These are phyloP conservation scores for Ophiostoma sp. DNA, from an alignment of 2,329 filamentous ascomycete genomes.

Conservation along the genomic window DNA sequence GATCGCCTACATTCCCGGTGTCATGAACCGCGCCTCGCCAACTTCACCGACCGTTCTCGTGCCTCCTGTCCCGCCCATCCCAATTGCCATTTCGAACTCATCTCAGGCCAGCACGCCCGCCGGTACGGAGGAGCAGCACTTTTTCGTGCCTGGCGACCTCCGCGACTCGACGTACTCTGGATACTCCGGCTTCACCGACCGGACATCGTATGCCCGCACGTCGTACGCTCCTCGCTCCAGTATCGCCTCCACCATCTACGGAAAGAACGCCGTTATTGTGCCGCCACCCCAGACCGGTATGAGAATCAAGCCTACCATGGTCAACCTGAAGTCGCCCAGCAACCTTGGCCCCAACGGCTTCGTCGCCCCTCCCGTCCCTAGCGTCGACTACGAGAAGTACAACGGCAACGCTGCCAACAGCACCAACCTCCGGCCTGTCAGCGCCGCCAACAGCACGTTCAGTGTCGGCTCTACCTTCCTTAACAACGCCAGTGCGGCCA, in stretches of 20 bases:
- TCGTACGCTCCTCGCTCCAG: slow-evolving; percentile 65
- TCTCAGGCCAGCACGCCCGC: slow-evolving; percentile 58
- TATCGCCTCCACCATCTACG: slow-evolving; percentile 91
- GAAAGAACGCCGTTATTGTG: slow-evolving; percentile 82
- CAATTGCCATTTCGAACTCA: slow-evolving; percentile 53
- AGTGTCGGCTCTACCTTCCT: slow-evolving; percentile 69
- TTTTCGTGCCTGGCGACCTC: slow-evolving; percentile 88
- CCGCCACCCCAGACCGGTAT: slow-evolving; percentile 83
- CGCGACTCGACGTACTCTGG: slow-evolving; percentile 89
- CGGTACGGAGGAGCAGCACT: slow-evolving; percentile 75
- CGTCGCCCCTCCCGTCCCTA: slow-evolving; percentile 68
- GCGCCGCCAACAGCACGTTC: slow-evolving; percentile 57
- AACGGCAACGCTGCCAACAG: slow-evolving; percentile 32
- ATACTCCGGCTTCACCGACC: slow-evolving; percentile 63
- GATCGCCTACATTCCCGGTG: slow-evolving; percentile 97
- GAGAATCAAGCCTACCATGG: slow-evolving; percentile 84
- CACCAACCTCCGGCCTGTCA: slow-evolving; percentile 47
- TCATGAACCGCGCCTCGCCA: slow-evolving; percentile 85
- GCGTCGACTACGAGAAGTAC: slow-evolving; percentile 66
- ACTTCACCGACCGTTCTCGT: slow-evolving; percentile 79
- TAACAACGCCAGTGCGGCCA: slow-evolving; percentile 61
- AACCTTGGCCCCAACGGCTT: slow-evolving; percentile 50
- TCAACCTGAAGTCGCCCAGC: slow-evolving; percentile 78
- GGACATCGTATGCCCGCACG: slow-evolving; percentile 60
- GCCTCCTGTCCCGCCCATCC: slow-evolving; percentile 92